Evolutionary conservation across 164 flowering plant genomes (phyloP), one percentile per base, ranked within the genome.

Genomic region (Brasenia schreberi): DNA sequence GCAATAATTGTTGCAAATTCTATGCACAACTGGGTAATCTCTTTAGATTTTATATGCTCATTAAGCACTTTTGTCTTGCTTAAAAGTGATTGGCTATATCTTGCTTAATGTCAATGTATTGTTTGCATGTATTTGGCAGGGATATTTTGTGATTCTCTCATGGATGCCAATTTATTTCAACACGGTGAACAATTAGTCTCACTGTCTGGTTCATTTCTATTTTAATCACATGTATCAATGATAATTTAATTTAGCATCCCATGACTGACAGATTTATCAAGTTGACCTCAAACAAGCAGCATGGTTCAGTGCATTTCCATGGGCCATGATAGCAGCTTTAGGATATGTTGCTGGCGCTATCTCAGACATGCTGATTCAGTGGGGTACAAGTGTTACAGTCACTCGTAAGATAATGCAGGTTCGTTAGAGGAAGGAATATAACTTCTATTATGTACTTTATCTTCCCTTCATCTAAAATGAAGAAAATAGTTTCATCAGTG

Each of bases 141-240:
- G 99, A 4, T 91, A 85, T 67, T 91, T 89, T 75, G 89, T 91
- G 56, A 78, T 91, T 75, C 96, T 94, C 59, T 87, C 96, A 63
- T 94, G 99, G 97, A 94, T 89, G 97, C 99, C 97, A 58, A 82
- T 91, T 61, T 91, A 89, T 85, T 94, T 91, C 75, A 89, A 87
- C 74, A 81, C 81, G 42, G 97, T 94, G 77, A 81, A 85, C 12
- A 49, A 14, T 49, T 49, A 9, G 39, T 49, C 9, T 1, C 56
- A 49, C 16, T 49, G 39, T 49, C 10, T 49, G 10, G 56, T 49
- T 49, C 12, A 49, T 49, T 9, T 6, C 56, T 49, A 49, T 49
- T 49, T 49, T 49, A 5, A 9, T 49, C 16, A 9, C 56, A 9
- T 5, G 12, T 49, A 1, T 49, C 56, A 49, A 14, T 49, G 16